These are phyloP conservation scores for Poteriospumella lacustris DNA, from an alignment of 108 stramenopile genomes.

Conservation along the genomic window DNA sequence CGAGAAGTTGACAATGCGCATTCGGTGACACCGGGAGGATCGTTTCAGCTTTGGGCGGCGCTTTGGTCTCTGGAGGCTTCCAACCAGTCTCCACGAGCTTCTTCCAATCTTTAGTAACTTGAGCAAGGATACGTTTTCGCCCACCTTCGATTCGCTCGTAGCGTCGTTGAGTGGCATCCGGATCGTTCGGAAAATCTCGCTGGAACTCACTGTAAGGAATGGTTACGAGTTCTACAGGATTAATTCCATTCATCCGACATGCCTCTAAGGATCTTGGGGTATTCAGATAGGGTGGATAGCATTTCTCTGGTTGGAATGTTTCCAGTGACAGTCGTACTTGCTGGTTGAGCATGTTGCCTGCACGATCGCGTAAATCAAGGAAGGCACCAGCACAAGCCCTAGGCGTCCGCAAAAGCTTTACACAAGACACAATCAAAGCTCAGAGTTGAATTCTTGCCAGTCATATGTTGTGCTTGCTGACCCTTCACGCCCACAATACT, in stretches of 20 bases:
- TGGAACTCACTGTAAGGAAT: constrained; percentile 4
- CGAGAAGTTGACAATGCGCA: neutral
- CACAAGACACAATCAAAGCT: too few relatives aligned
- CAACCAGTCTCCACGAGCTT: neutral
- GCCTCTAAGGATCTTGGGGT: constrained; percentile 28
- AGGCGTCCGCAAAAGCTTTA: too few relatives aligned
- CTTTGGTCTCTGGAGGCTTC: neutral
- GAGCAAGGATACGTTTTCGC: constrained; percentile 1
- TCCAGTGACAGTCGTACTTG: neutral
- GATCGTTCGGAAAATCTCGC: constrained; percentile 2
- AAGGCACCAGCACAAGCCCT: too few relatives aligned
- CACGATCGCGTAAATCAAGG: too few relatives aligned
- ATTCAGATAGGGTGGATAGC: constrained; percentile 20
- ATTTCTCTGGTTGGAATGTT: constrained; percentile 6
- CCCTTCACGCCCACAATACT: too few relatives aligned
- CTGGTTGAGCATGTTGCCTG: too few relatives aligned
- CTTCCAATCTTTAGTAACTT: neutral
- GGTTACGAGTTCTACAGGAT: neutral
- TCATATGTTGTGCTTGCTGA: too few relatives aligned
- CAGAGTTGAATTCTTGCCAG: too few relatives aligned
- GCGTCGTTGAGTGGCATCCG: neutral
- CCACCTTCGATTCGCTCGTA: constrained; percentile 15
- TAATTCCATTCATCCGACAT: constrained; percentile 18
- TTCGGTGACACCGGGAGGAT: neutral
- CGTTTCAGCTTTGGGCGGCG: neutral